Percentiles rank a stretch among this genome's conserved stretches.
Conservation (phyloP, 2,329 filamentous ascomycete species). For the Colletotrichum truncatum region DNA sequence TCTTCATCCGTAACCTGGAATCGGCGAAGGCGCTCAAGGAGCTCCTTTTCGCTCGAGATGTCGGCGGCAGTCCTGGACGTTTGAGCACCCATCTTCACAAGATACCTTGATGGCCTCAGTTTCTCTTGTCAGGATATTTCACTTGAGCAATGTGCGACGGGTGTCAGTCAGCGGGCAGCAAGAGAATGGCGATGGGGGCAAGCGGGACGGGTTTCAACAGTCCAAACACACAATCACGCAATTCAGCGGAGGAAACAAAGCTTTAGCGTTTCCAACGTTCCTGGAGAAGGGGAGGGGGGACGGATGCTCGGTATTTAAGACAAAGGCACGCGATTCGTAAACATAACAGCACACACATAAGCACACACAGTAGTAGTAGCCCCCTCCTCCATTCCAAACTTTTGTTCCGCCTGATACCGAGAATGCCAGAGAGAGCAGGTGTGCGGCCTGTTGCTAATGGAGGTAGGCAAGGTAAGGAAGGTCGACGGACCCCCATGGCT, state of each 20-base stretch:
- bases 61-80: constrained; percentile 48
- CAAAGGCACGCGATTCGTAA: constrained; percentile 15
- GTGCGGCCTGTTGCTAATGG: neutral
- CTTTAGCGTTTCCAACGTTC: neutral
- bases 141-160: no score
- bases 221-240: constrained; percentile 5
- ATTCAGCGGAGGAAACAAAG: neutral
- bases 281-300: neutral
- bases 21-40: constrained; percentile 52
- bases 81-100: constrained; percentile 51
- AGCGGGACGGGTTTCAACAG: neutral
- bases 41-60: constrained; percentile 50
- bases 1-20: constrained; percentile 61
- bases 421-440: constrained; percentile 1
- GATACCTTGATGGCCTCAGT: neutral
- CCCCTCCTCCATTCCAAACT: neutral
- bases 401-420: constrained; percentile 21
- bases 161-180: neutral
- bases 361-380: no score
- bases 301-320: constrained; percentile 20
- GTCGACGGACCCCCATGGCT: neutral
- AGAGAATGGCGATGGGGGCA: neutral
- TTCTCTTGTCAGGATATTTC: neutral
- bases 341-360: no score
- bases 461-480: constrained; percentile 1